These are phyloP conservation scores for Saprolegnia diclina DNA, from an alignment of 352 stramenopile species.

Conservation along the genomic window DNA sequence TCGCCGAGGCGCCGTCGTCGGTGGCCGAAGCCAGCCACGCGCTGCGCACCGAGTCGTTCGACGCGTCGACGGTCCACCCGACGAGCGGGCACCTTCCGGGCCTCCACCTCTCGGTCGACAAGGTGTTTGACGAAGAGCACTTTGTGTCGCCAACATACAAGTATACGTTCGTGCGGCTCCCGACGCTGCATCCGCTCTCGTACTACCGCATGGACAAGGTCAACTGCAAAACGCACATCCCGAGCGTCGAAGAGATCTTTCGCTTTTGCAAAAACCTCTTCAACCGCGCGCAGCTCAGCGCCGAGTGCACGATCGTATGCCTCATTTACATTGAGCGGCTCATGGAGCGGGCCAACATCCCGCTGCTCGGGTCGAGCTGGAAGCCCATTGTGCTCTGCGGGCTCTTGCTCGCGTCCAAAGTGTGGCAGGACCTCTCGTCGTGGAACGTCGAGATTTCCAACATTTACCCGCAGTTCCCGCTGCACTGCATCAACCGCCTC, in stretches of 20 bases:
- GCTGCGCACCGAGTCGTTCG: constrained; percentile 10
- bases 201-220: constrained; percentile 83
- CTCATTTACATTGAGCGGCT: constrained; percentile 99
- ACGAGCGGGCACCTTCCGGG: constrained; percentile 1
- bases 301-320: constrained; percentile 98
- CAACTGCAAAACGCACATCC: constrained; percentile 71
- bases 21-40: neutral
- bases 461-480: constrained; percentile 97
- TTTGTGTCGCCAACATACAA: constrained; percentile 87
- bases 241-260: constrained; percentile 89
- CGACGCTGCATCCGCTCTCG: constrained; percentile 65
- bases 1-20: neutral
- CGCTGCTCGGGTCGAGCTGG: constrained; percentile 94
- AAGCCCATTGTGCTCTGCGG: constrained; percentile 97
- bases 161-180: constrained; percentile 78
- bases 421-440: constrained; percentile 98
- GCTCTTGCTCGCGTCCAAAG: constrained; percentile 96
- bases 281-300: constrained; percentile 93
- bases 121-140: constrained; percentile 84
- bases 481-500: constrained; percentile 96
- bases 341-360: constrained; percentile 95
- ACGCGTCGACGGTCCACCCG: constrained; percentile 20
- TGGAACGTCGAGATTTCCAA: constrained; percentile 98
- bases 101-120: constrained; percentile 61
- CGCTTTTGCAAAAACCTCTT: constrained; percentile 93